Base-by-base conservation (phyloP, 345 rosid genomes). In the Viola odorata region DNA sequence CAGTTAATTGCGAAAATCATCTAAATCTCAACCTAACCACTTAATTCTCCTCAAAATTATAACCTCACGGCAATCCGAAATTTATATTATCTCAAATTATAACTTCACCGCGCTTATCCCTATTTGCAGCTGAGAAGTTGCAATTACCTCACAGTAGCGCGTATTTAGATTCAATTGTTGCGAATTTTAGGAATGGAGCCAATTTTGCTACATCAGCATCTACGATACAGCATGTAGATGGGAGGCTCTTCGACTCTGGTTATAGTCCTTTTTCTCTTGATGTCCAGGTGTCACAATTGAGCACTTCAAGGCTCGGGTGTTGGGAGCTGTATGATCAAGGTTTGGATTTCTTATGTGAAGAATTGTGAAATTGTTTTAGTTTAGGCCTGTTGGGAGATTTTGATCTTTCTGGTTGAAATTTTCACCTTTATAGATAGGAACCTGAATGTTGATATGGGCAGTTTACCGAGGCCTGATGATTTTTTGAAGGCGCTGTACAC, bases 151-250 rank as follows among this genome's bases (percentile, higher is more conserved):
- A 72, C 75, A 69, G 84, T 3, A 81, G 79, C 60, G 85, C 89
- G 3, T 86, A 72, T 69, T 55, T 84, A 45, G 85, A 89, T 50
- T 81, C 95, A 0, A 60, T 85, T 7, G 95, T 85, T 39, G 75
- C 88, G 40, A 91, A 86, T 63, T 86, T 81, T 71, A 88, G 85
- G 70, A 88, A 88, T 55, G 98, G 96, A 51, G 91, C 84, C 37
- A 88, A 88, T 47, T 91, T 88, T 50, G 96, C 95, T 15, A 86
- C 91, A 3, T 91, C 88, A 12, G 95, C 91, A 3, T 82, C 96
- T 53, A 80, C 96, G 57, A 53, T 86, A 32, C 67, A 88, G 2
- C 88, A 85, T 38, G 88, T 72, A 23, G 83, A 80, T 81, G 61
- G 82, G 8, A 85, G 89, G 57, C 73, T 68, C 37, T 61, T 71